Evolutionary conservation across 345 rosid genomes (phyloP).

Genomic region (Aquilaria yunnanensis): DNA sequence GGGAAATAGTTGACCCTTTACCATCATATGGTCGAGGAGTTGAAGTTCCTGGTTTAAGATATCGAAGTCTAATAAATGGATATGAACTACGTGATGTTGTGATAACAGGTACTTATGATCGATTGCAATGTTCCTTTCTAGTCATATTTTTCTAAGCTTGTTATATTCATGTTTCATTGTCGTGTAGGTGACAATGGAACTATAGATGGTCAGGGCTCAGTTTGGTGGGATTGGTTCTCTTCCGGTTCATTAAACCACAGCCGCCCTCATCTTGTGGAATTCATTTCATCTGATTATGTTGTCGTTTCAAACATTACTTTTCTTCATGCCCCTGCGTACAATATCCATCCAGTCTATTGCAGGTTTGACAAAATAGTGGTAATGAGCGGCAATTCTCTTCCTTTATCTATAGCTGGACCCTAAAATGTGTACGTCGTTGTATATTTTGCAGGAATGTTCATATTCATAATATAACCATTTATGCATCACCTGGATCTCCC

Average conservation of each 20-base stretch:
- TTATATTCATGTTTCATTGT: conserved; percentile 1
- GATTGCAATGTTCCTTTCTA: not conserved
- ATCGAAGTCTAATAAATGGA: conserved; percentile 79
- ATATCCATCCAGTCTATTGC: conserved; percentile 88
- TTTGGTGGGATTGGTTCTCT: conserved; percentile 82
- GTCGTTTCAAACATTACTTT: conserved; percentile 84
- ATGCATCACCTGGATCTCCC: conserved; percentile 56
- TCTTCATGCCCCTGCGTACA: conserved; percentile 68
- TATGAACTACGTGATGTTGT: conserved; percentile 68
- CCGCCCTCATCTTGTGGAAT: conserved; percentile 88
- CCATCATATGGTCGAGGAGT: conserved; percentile 91
- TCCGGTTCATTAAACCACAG: conserved; percentile 65
- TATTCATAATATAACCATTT: conserved; percentile 48
- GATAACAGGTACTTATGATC: conserved; percentile 50
- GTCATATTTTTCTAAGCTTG: not conserved
- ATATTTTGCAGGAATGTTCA: conserved; percentile 45
- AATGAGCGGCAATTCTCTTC: not conserved
- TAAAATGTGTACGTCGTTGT: conserved; percentile 4
- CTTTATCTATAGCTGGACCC: conserved; percentile 1
- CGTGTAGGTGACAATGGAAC: conserved; percentile 82
- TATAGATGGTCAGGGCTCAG: conserved; percentile 81
- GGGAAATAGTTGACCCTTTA: conserved; percentile 74
- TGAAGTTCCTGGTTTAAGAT: conserved; percentile 71
- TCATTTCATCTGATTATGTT: conserved; percentile 45
- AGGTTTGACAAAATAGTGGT: conserved; percentile 30